phyloP scores from a whole-genome alignment of 1,284 basidiomycete species.

The Vanrija pseudolonga region DNA sequence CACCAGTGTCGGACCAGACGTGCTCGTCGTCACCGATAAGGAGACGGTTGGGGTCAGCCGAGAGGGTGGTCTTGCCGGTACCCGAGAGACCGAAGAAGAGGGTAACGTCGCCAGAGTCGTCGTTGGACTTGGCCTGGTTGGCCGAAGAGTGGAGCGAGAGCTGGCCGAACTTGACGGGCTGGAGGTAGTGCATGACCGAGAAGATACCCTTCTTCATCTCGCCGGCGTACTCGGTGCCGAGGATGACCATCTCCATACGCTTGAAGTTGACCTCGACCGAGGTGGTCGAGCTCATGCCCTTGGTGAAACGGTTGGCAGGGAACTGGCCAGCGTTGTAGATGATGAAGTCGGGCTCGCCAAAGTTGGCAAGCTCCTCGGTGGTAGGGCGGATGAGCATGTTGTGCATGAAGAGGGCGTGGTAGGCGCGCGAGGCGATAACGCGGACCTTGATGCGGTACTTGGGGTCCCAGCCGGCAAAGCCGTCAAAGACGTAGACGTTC shows the following conservation, averaged over 20 bases:
- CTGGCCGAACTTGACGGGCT: constrained; percentile 98
- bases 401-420: constrained; percentile 99
- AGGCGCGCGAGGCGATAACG: constrained; percentile 96
- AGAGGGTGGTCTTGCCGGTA: constrained; percentile 96
- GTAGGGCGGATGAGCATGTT: constrained; percentile 99
- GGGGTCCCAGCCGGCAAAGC: constrained; percentile 88
- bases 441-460: constrained; percentile 99
- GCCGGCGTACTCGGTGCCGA: constrained; percentile 98
- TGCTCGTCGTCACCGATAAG: constrained; percentile 97
- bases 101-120: constrained; percentile 86
- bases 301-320: constrained; percentile 99
- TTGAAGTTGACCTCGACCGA: constrained; percentile 99
- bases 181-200: constrained; percentile 99
- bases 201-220: constrained; percentile 99
- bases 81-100: constrained; percentile 99
- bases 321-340: constrained; percentile 99
- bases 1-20: constrained; percentile 95
- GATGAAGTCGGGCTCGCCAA: constrained; percentile 99
- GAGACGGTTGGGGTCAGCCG: constrained; percentile 83
- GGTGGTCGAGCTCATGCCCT: constrained; percentile 98
- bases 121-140: constrained; percentile 59
- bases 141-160: constrained; percentile 98
- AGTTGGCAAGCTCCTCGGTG: constrained; percentile 86
- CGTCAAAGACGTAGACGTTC: constrained; percentile 98
- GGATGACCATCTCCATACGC: constrained; percentile 99